Conservation (phyloP, 2,329 filamentous ascomycete species). For the Ilyonectria sp. region DNA sequence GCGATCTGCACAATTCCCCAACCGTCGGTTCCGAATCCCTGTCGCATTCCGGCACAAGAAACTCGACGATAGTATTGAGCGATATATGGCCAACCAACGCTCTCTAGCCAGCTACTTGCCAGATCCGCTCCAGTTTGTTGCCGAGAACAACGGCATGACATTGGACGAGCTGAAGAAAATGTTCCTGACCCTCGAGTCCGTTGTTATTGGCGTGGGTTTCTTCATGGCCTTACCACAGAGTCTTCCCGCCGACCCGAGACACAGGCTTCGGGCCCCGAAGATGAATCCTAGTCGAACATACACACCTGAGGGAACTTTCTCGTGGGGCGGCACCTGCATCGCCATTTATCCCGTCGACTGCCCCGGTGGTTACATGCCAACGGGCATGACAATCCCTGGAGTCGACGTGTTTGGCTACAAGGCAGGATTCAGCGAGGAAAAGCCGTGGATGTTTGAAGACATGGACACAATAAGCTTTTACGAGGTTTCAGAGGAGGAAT, state of each 20-base stretch:
- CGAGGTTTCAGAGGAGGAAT: constrained; percentile 53
- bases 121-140: constrained; percentile 69
- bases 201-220: constrained; percentile 53
- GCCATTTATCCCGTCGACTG: constrained; percentile 56
- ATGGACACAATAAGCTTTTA: constrained; percentile 55
- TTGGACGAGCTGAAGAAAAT: constrained; percentile 50
- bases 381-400: constrained; percentile 50
- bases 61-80: constrained; percentile 55
- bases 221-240: constrained; percentile 57
- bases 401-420: constrained; percentile 54
- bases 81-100: constrained; percentile 73
- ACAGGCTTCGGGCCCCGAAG: constrained; percentile 51
- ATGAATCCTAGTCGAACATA: constrained; percentile 54
- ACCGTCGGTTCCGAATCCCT: constrained; percentile 49
- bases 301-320: constrained; percentile 56
- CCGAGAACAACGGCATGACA: constrained; percentile 55
- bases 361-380: constrained; percentile 58
- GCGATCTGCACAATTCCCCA: constrained; percentile 34
- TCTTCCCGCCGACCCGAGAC: constrained; percentile 50
- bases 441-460: constrained; percentile 56
- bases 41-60: constrained; percentile 51
- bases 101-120: constrained; percentile 73
- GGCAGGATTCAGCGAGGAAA: constrained; percentile 46
- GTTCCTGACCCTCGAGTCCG: constrained; percentile 48
- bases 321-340: constrained; percentile 54